These are phyloP conservation scores for Fusarium bactridioides DNA, from an alignment of 2,329 filamentous ascomycete genomes.

Conservation along the genomic window DNA sequence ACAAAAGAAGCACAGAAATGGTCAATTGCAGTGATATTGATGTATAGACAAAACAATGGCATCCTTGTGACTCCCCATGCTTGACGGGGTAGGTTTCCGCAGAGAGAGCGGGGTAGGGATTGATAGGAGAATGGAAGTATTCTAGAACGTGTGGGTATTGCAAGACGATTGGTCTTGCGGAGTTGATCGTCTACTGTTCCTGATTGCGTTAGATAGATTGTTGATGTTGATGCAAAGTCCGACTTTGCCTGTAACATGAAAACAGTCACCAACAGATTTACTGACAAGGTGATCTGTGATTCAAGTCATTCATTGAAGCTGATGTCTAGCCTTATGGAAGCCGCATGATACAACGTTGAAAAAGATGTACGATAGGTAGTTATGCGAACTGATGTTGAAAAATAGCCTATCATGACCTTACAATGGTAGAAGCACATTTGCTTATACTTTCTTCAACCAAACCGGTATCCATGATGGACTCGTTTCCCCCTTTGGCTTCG, in stretches of 20 bases:
- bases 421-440: not conserved
- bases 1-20: not conserved
- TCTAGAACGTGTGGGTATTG: constrained; percentile 22
- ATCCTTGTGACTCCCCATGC: not conserved
- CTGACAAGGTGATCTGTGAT: no score
- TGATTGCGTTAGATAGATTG: constrained; percentile 17
- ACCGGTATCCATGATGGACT: not conserved
- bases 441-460: not conserved
- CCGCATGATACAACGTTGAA: constrained; percentile 2
- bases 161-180: constrained; percentile 7
- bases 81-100: not conserved
- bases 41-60: not conserved
- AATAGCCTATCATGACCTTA: not conserved
- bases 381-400: not conserved
- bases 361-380: not conserved
- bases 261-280: not conserved
- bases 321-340: not conserved
- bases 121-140: constrained; percentile 3
- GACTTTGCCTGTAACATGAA: not conserved
- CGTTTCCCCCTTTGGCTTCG: not conserved
- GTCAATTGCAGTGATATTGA: not conserved
- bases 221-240: not conserved
- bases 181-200: constrained; percentile 27
- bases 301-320: not conserved
- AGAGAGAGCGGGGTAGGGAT: constrained; percentile 15